Base-by-base conservation (phyloP, 768 basidiomycete genomes). In the Trametes gibbosa region DNA sequence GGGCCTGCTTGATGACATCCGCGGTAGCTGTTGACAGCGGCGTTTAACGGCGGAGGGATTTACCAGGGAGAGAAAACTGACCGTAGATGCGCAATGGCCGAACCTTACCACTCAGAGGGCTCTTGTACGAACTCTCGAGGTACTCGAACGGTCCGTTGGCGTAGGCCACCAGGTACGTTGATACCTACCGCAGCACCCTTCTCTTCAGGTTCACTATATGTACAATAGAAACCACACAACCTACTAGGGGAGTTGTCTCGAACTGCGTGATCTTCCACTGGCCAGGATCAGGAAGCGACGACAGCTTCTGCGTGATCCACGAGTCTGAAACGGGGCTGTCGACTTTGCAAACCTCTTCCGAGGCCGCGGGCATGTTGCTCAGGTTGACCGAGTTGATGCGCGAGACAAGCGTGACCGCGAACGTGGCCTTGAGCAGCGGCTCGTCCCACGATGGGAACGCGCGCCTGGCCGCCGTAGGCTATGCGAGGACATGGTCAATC, bases 361-460 rank as follows among this genome's bases (percentile, higher is more conserved):
- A 86, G 51, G 78, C 69, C n/a, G 80, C 84, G 23, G 91, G 81
- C 91, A 95, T 96, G 76, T 98, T 98, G 76, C 86, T 88, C 63
- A 98, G 75, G 70, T 83, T 90, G 68, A 85, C 83, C 3, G 90
- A 87, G 63, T 85, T 82, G 7, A 75, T 77, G 60, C 87, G 85
- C n/a, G 92, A 91, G 66, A 96, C 81, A 79, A 95, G 78, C n/a
- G 86, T 87, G 61, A 95, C 76, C 0, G 81, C 69, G 69, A 88
- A 91, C 5, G 87, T 94, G 1, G 94, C 89, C 72, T 98, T 98
- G 64, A 96, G 79, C 39, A 84, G 79, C 14, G 95, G 96, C 69
- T 98, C 95, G 70, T 98, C 95, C 91, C 92, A 97, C 76, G 88
- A 92, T 32, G 91, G 91, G 73, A 93, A 90, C 9, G 89, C 84